Percentiles rank a stretch among this genome's conserved stretches.
Conservation (phyloP, 805 yeast species). For the Yamadazyma laniorum region DNA sequence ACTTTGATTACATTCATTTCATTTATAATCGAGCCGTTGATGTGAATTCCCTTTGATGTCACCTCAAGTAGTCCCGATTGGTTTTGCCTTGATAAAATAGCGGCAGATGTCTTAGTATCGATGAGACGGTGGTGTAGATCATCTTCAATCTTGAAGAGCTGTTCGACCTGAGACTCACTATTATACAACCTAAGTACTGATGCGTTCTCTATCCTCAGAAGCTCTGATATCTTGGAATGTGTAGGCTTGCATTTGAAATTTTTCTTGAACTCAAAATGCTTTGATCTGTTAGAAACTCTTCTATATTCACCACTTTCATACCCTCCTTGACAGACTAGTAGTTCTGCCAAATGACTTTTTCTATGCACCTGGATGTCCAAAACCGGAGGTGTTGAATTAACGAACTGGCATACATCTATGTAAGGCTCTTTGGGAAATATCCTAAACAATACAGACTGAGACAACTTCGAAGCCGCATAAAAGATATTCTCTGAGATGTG, state of each 20-base stretch:
- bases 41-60: background rate
- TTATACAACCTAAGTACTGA: constrained; percentile 1
- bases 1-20: constrained; percentile 1
- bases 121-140: background rate
- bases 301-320: constrained; percentile 32
- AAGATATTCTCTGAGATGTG: constrained; percentile 27
- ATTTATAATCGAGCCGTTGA: constrained; percentile 2
- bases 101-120: constrained; percentile 2
- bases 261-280: constrained; percentile 1
- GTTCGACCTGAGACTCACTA: background rate
- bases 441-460: constrained; percentile 31
- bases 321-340: constrained; percentile 34
- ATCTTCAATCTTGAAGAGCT: constrained; percentile 2
- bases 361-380: constrained; percentile 20
- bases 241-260: background rate
- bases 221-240: constrained; percentile 1
- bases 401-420: constrained; percentile 20
- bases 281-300: constrained; percentile 10
- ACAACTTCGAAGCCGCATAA: constrained; percentile 28
- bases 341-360: constrained; percentile 5
- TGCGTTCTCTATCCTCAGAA: background rate
- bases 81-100: background rate
- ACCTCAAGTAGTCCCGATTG: constrained; percentile 1
- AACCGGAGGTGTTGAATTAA: constrained; percentile 32
- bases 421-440: constrained; percentile 25